Base-by-base conservation (phyloP, 1,284 basidiomycete genomes). In the Leccinum fallax region DNA sequence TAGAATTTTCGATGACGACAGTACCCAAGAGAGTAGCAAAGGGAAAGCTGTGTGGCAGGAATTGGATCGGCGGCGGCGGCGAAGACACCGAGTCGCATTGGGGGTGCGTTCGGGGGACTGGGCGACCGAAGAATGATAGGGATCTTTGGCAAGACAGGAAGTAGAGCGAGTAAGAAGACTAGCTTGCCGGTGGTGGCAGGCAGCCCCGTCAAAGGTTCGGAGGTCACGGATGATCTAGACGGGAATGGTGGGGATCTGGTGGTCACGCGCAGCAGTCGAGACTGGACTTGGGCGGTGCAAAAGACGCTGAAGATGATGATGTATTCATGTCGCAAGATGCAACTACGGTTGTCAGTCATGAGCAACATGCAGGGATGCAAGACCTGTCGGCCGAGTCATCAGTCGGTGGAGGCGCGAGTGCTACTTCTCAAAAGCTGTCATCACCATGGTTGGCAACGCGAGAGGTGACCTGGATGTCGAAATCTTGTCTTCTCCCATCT, bases 111-210 rank as follows among this genome's bases (percentile, higher is more conserved):
- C 4, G 60, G 61, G 11, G 56, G 55, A 10, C 59, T 65, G 21
- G 70, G 69, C 1, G 67, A 62, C 36, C 67, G 58, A 13, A 66
- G 62, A 32, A 15, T 56, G 28, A 60, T 60, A 4, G 67, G 73
- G 4, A 67, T 74, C 9, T 76, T 74, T 60, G 64, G 67, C 38
- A 74, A 78, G 54, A 66, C 74, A 0, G 74, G 80, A 15, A 79
- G 79, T 38, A 83, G 82, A 65, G 88, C 79, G 15, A 92, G 89
- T 71, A 84, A 84, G 74, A 85, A 85, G 70, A 81, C 86, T n/a
- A 83, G 74, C 53, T 73, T 91, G 59, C 86, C 89, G 0, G 82
- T 78, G 57, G 84, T 87, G 2, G 76, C 78, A 30, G 30, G 30
- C 30, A 87, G 85, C 67, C 85, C 86, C 48, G 80, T 84, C 51